phyloP scores from a whole-genome alignment of 805 yeast species.

The Grigorovia transvaalensis region DNA sequence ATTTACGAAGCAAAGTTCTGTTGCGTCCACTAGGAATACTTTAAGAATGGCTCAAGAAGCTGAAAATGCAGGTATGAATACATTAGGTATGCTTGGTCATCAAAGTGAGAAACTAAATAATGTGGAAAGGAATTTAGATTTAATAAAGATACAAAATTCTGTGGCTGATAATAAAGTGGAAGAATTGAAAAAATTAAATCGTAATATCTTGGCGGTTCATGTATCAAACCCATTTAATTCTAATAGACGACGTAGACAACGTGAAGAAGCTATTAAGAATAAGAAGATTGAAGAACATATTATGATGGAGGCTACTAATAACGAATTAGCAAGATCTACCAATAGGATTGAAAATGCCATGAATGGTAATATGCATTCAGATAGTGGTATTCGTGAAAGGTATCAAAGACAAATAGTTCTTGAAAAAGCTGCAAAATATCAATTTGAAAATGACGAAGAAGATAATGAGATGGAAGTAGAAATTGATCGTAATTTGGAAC shows the following conservation, averaged over 20 bases:
- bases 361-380: conserved; percentile 32
- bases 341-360: conserved; percentile 58
- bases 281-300: conserved; percentile 54
- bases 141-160: conserved; percentile 72
- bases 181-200: conserved; percentile 67
- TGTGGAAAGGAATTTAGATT: conserved; percentile 64
- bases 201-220: conserved; percentile 72
- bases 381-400: conserved; percentile 25
- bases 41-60: conserved; percentile 62
- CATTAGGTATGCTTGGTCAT: conserved; percentile 87
- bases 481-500: conserved; percentile 72
- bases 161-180: conserved; percentile 75
- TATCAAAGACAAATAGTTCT: conserved; percentile 31
- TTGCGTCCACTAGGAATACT: conserved; percentile 77
- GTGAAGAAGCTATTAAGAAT: conserved; percentile 57
- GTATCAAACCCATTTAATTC: conserved; percentile 84
- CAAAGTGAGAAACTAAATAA: conserved; percentile 79
- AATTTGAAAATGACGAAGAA: conserved; percentile 82
- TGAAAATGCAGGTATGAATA: conserved; percentile 64
- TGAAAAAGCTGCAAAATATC: conserved; percentile 55
- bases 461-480: conserved; percentile 90
- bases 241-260: conserved; percentile 59
- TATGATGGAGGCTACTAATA: conserved; percentile 50
- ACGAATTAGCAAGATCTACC: conserved; percentile 51
- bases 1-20: conserved; percentile 78